Percentiles rank a stretch among this genome's conserved stretches.
Evolutionary conservation across 495 filamentous ascomycete species (phyloP).

Genomic region (Penicillium malachiteum): DNA sequence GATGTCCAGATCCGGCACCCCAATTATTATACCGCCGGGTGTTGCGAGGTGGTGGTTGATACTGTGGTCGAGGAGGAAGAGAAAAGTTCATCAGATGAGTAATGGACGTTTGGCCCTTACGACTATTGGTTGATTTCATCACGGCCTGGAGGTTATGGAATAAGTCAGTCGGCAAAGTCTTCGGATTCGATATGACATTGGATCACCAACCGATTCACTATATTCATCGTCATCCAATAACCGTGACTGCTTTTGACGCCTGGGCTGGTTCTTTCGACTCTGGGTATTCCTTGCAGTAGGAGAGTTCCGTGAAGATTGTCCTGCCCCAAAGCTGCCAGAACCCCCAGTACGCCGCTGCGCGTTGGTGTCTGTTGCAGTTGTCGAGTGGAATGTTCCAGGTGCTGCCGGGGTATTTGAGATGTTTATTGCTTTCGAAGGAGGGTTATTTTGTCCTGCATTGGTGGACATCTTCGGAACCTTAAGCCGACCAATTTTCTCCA

Average conservation of each 20-base stretch:
- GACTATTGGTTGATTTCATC: conserved; percentile 79
- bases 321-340: conserved; percentile 62
- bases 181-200: conserved; percentile 2
- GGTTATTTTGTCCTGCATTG: conserved; percentile 40
- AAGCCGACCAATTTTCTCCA: background rate
- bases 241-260: conserved; percentile 53
- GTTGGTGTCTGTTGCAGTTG: conserved; percentile 44
- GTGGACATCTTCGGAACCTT: conserved; percentile 47
- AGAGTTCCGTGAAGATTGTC: conserved; percentile 52
- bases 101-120: conserved; percentile 92
- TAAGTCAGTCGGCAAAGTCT: conserved; percentile 21
- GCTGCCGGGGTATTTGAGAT: conserved; percentile 36
- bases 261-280: conserved; percentile 70
- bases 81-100: conserved; percentile 94
- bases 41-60: conserved; percentile 57
- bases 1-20: conserved; percentile 88
- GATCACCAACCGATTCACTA: conserved; percentile 67
- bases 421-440: conserved; percentile 48
- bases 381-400: conserved; percentile 40
- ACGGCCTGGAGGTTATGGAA: conserved; percentile 51
- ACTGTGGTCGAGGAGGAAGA: conserved; percentile 71
- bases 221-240: conserved; percentile 75
- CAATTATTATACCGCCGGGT: conserved; percentile 69
- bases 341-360: conserved; percentile 61
- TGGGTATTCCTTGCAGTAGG: conserved; percentile 69